phyloP scores from a whole-genome alignment of 1,139 yeast genomes.

The Lodderomyces beijingensis region DNA sequence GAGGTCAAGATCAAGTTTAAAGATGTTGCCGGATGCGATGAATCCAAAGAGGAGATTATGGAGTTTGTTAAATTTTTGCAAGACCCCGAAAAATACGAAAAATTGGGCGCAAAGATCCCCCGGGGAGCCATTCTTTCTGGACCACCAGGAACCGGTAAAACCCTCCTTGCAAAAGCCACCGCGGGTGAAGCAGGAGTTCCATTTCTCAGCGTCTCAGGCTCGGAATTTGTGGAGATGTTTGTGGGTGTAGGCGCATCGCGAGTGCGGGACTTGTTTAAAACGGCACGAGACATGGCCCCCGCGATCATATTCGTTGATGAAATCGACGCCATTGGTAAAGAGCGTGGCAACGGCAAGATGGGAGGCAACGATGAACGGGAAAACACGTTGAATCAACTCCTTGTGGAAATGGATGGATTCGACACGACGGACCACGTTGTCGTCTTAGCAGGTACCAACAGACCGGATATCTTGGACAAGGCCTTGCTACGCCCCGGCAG shows the following conservation, averaged over 20 bases:
- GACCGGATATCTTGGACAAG: slow-evolving; percentile 73
- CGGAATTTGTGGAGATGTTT: slow-evolving; percentile 79
- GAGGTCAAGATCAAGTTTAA: slow-evolving; percentile 69
- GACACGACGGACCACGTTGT: slow-evolving; percentile 72
- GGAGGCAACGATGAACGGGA: slow-evolving; percentile 80
- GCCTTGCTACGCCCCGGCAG: slow-evolving; percentile 82
- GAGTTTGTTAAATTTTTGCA: slow-evolving; percentile 78
- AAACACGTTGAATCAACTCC: slow-evolving; percentile 70
- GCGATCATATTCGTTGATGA: slow-evolving; percentile 78
- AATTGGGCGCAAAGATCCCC: slow-evolving; percentile 77
- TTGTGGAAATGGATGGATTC: slow-evolving; percentile 86
- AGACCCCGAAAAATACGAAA: slow-evolving; percentile 69
- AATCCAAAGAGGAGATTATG: slow-evolving; percentile 81
- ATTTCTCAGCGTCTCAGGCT: slow-evolving; percentile 75
- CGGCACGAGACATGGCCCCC: slow-evolving; percentile 79
- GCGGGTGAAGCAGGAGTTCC: slow-evolving; percentile 88
- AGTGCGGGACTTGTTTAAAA: slow-evolving; percentile 75
- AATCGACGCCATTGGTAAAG: slow-evolving; percentile 82
- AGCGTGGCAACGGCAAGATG: slow-evolving; percentile 62
- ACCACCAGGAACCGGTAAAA: slow-evolving; percentile 87
- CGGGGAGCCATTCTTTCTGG: slow-evolving; percentile 82
- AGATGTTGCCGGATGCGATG: slow-evolving; percentile 83
- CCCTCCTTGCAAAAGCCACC: slow-evolving; percentile 74
- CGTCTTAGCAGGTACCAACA: slow-evolving; percentile 78
- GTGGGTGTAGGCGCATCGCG: slow-evolving; percentile 83